These are phyloP conservation scores for Trametes cinnabarina DNA, from an alignment of 768 basidiomycete species.

Conservation along the genomic window DNA sequence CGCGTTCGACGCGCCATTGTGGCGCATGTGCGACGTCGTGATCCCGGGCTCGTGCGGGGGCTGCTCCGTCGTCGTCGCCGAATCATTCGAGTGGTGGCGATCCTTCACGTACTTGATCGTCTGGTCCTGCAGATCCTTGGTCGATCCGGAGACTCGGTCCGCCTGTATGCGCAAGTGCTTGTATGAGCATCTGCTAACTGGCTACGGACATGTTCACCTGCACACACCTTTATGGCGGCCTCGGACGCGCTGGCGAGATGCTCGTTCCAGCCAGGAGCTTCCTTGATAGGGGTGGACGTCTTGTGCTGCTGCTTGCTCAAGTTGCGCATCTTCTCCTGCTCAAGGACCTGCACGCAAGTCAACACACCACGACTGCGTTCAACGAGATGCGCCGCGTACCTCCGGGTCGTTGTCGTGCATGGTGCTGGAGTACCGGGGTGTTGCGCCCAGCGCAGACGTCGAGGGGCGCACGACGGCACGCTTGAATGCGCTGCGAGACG, in stretches of 20 bases:
- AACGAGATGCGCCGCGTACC: constrained; percentile 13
- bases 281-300: constrained; percentile 32
- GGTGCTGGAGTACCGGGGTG: constrained; percentile 29
- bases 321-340: constrained; percentile 36
- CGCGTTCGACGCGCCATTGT: constrained; percentile 3
- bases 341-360: constrained; percentile 25
- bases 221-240: constrained; percentile 34
- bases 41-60: constrained; percentile 17
- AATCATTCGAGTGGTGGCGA: constrained; percentile 24
- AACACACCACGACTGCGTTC: not conserved
- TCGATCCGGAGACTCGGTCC: constrained; percentile 19
- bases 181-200: no score
- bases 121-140: constrained; percentile 20
- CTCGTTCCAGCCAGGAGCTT: constrained; percentile 40
- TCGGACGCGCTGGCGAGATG: constrained; percentile 35
- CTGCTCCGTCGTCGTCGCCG: not conserved
- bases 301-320: constrained; percentile 32
- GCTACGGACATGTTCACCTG: no score
- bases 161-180: constrained; percentile 19
- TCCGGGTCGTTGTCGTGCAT: constrained; percentile 37
- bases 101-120: constrained; percentile 29
- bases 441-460: constrained; percentile 8
- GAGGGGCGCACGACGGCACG: constrained; percentile 23
- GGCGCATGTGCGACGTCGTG: constrained; percentile 11
- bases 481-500: constrained; percentile 24